Evolutionary conservation across 345 rosid genomes (phyloP).

Genomic region (Eucalyptus paniculata): DNA sequence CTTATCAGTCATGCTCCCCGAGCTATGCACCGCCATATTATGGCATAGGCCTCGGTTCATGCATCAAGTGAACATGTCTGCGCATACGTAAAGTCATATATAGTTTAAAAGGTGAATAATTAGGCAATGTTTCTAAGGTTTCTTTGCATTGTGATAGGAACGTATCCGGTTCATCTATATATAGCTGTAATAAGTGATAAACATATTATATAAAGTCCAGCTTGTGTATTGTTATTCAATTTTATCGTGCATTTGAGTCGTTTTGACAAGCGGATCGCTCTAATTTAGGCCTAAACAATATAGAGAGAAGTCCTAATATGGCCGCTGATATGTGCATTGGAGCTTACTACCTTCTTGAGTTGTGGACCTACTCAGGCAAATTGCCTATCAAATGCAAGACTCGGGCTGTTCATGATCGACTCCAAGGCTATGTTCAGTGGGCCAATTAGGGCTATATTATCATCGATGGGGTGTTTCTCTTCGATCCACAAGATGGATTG

Average conservation of each 20-base stretch:
- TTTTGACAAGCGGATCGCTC: not conserved
- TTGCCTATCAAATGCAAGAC: not conserved
- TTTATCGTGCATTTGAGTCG: not conserved
- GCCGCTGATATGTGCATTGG: not conserved
- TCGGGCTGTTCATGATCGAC: not conserved
- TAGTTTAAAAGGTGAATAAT: not conserved
- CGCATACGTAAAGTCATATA: not conserved
- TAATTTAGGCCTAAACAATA: not conserved
- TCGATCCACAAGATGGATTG: not conserved
- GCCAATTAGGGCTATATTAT: not conserved
- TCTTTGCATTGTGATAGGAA: not conserved
- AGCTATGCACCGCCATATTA: not conserved
- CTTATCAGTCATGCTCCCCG: slow-evolving; percentile 32
- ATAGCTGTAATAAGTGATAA: not conserved
- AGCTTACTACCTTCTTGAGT: not conserved
- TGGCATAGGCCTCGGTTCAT: slow-evolving; percentile 1
- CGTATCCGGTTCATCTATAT: not conserved
- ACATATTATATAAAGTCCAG: not conserved
- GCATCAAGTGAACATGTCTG: not conserved
- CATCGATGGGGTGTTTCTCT: not conserved
- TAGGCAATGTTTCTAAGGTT: not conserved
- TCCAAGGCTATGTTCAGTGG: not conserved
- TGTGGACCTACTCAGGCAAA: not conserved
- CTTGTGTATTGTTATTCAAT: not conserved
- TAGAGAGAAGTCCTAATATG: not conserved